Evolutionary conservation across 2,329 filamentous ascomycete genomes (phyloP).

Genomic region (Arthrobotrys pseudoclavata): DNA sequence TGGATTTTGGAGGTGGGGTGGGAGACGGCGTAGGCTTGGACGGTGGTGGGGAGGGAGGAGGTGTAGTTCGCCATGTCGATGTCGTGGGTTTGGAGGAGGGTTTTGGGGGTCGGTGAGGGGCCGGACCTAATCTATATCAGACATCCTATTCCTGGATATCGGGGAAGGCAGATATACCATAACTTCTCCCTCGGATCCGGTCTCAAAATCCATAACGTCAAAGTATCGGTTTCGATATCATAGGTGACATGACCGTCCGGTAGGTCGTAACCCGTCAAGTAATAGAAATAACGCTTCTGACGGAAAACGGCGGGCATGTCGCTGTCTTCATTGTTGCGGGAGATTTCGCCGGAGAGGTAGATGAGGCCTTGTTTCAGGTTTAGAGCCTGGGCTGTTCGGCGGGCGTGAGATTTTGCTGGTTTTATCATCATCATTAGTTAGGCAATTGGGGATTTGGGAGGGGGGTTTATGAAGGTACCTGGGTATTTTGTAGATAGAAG

Average conservation of each 20-base stretch:
- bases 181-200: conserved; percentile 52
- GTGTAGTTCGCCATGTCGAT: conserved; percentile 78
- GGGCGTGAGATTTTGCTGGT: conserved; percentile 70
- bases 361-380: conserved; percentile 69
- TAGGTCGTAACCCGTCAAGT: conserved; percentile 71
- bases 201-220: conserved; percentile 74
- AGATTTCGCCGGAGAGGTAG: conserved; percentile 71
- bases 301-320: conserved; percentile 73
- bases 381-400: conserved; percentile 68
- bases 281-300: conserved; percentile 75
- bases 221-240: conserved; percentile 72
- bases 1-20: conserved; percentile 61
- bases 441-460: no score
- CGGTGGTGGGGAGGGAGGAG: conserved; percentile 65
- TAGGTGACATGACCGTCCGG: conserved; percentile 73
- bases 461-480: no score
- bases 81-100: conserved; percentile 71
- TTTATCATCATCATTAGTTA: not conserved
- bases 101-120: conserved; percentile 50
- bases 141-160: not conserved
- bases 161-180: conserved; percentile 26
- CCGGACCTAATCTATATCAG: conserved; percentile 42
- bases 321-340: conserved; percentile 71
- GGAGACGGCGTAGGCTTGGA: conserved; percentile 64
- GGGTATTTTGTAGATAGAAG: conserved; percentile 38